Evolutionary conservation across 2,329 filamentous ascomycete genomes (phyloP).

Genomic region (Chrysoporthe austroafricana): DNA sequence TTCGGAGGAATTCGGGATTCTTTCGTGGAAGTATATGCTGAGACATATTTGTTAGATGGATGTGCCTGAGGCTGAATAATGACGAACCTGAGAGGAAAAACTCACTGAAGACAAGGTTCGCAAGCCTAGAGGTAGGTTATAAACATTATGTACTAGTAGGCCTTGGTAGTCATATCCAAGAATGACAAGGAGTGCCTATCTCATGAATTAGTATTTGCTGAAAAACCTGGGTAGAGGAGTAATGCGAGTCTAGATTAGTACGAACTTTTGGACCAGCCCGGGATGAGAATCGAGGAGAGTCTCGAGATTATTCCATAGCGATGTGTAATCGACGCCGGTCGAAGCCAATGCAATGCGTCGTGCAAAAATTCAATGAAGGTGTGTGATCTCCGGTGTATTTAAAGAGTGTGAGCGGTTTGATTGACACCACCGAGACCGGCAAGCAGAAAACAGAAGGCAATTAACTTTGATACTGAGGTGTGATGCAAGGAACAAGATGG

Average conservation of each 20-base stretch:
- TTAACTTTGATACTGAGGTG: background rate
- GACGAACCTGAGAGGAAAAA: background rate
- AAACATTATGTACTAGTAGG: constrained; percentile 1
- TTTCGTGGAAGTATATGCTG: background rate
- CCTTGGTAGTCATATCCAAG: background rate
- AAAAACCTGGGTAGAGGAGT: background rate
- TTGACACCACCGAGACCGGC: background rate
- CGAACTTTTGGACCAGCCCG: background rate
- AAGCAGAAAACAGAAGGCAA: background rate
- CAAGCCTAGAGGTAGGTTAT: background rate
- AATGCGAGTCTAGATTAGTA: background rate
- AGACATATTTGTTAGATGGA: background rate
- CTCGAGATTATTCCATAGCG: background rate
- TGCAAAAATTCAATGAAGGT: background rate
- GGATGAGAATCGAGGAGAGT: background rate
- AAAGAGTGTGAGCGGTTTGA: background rate
- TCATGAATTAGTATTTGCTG: background rate
- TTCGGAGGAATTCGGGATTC: background rate
- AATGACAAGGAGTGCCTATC: background rate
- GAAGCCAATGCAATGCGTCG: background rate
- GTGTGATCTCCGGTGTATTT: background rate
- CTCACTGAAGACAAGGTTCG: background rate
- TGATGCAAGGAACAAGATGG: background rate
- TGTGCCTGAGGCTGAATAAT: background rate
- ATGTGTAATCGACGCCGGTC: too few relatives aligned